Evolutionary conservation across 2,329 filamentous ascomycete species (phyloP), one percentile per base, ranked within the genome.

Genomic region (Cordyceps militaris): DNA sequence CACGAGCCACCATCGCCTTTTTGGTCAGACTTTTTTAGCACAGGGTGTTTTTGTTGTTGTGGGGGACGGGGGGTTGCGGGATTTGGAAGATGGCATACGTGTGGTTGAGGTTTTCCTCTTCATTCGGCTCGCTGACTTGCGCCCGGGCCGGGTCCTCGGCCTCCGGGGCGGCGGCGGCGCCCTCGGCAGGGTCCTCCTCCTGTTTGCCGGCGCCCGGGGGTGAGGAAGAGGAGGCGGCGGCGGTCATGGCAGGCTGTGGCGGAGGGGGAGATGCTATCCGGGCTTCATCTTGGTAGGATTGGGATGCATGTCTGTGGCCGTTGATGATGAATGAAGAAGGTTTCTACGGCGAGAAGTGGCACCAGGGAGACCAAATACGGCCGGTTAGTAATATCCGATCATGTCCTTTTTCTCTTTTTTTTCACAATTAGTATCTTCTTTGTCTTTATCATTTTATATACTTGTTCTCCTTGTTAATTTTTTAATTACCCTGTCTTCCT

Each of bases 1-100:
- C 26, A 82, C 78, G 65, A 85, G 79, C 82, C 82, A 86, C 81
- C 82, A 86, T 21, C 80, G 80, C 58, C 80, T 83, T 16, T 19
- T 11, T 30, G 19, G 21, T 36, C n/a, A 24, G n/a, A n/a, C n/a
- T n/a, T n/a, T 4, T 14, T 55, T 13, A 55, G 42, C 23, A n/a
- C 11, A 13, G 3, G 21, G n/a, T n/a, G n/a, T n/a, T n/a, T n/a
- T n/a, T n/a, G n/a, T n/a, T n/a, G n/a, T n/a, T n/a, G n/a, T n/a
- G n/a, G n/a, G n/a, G n/a, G n/a, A n/a, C 10, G 11, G 19, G 10
- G 2, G 21, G 24, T 24, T 23, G 40, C 4, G 10, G 21, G 21
- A 4, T 11, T 9, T 23, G 4, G 40, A 13, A 23, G 2, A 13
- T 10, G 21, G 13, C 46, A 16, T 36, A 57, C 55, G 55, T 57